Base-by-base conservation (phyloP, 2,329 filamentous ascomycete species). In the Aureobasidium sp. region DNA sequence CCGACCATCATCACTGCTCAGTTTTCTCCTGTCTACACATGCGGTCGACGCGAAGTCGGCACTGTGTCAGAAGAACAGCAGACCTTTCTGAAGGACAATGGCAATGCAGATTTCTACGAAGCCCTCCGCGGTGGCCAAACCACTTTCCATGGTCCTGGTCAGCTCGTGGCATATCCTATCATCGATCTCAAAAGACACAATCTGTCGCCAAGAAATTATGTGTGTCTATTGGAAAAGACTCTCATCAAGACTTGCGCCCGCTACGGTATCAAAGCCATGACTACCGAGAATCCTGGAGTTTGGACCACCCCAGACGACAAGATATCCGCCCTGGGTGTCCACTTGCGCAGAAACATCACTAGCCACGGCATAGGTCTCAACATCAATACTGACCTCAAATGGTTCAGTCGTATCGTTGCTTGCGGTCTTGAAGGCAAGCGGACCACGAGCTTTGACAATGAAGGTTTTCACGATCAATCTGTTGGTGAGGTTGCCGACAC, bases 121-220 rank as follows among this genome's bases (percentile, higher is more conserved):
- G 88, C 90, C 15, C 82, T 85, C n/a, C 86, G 94, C 60, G 94
- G 94, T 64, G 94, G 94, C 0, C 85, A 96, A 66, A 92, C 90
- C 0, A 97, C 94, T 2, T 97, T 96, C 77, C 94, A 99, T 72
- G 94, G 93, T 0, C 94, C 93, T 0, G 93, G 93, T 0, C 94
- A 99, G 73, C 77, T 96, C 53, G 89, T 97, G 39, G 85, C 92
- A n/a, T 99, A 96, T 79, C 91, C 93, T 3, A 84, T 97, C 56
- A 73, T 96, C n/a, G 91, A 96, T 73, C 81, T 97, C 62, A 84
- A 84, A 60, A 80, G 82, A 12, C 82, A 91, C 66, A 76, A 77
- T 0, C 77, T 94, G 22, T 86, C 83, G 5, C 87, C 94, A 14
- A 79, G 90, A 19, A 84, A 83, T 64, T 96, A 96, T 75, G 88